Evolutionary conservation across 2,329 filamentous ascomycete genomes (phyloP).

Genomic region (Leptographium flavum): DNA sequence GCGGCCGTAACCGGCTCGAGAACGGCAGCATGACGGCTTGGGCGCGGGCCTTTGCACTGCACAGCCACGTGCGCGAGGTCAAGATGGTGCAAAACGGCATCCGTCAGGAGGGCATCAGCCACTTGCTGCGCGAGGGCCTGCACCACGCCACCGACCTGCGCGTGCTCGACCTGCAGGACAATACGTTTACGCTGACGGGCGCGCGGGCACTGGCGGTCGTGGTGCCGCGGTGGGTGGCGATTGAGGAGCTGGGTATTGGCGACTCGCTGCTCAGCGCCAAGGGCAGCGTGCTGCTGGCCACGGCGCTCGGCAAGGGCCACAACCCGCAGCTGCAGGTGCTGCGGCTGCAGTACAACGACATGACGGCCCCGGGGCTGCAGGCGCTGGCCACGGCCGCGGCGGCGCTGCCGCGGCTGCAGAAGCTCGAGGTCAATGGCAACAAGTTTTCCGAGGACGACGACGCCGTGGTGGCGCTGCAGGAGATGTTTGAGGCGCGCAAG

Average conservation of each 20-base stretch:
- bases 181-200: conserved; percentile 79
- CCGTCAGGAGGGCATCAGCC: conserved; percentile 77
- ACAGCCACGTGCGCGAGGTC: conserved; percentile 67
- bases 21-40: conserved; percentile 91
- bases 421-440: conserved; percentile 92
- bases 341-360: conserved; percentile 87
- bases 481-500: conserved; percentile 63
- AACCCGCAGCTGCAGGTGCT: conserved; percentile 71
- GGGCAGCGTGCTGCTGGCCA: conserved; percentile 59
- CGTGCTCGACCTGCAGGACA: conserved; percentile 87
- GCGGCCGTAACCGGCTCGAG: conserved; percentile 88
- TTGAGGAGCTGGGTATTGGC: conserved; percentile 75
- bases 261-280: conserved; percentile 74
- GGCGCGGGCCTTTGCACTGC: conserved; percentile 75
- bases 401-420: conserved; percentile 60
- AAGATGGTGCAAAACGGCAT: conserved; percentile 99
- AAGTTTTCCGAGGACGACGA: conserved; percentile 80
- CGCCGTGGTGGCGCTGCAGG: conserved; percentile 51
- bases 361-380: conserved; percentile 62
- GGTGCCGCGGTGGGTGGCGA: conserved; percentile 55
- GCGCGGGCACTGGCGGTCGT: conserved; percentile 66
- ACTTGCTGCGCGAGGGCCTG: conserved; percentile 67
- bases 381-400: conserved; percentile 54
- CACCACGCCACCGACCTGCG: conserved; percentile 53
- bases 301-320: conserved; percentile 57